Evolutionary conservation across 192 early-diverging fungal genomes (phyloP).

Genomic region (Entophlyctis helioformis): DNA sequence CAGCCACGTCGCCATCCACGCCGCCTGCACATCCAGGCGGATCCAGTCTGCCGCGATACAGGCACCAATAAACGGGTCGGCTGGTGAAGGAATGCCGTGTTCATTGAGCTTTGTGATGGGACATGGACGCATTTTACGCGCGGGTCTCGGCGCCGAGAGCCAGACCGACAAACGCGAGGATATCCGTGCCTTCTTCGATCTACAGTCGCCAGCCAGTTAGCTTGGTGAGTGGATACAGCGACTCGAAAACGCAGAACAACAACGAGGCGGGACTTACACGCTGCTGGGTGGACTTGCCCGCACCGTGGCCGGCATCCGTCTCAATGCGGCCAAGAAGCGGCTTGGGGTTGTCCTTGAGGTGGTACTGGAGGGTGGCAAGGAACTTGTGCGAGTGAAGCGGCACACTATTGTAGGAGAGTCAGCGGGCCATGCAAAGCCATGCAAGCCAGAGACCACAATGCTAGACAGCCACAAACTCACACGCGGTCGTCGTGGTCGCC

Average conservation of each 20-base stretch:
- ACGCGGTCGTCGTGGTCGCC: slow-evolving; percentile 63
- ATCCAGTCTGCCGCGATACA: no score
- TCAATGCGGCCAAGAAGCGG: slow-evolving; percentile 51
- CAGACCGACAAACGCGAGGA: slow-evolving; percentile 46
- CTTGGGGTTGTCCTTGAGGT: slow-evolving; percentile 29
- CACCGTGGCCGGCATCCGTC: slow-evolving; percentile 56
- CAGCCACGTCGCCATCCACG: no score
- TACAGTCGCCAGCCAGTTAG: not conserved
- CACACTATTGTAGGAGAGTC: slow-evolving; percentile 5
- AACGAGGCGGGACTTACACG: slow-evolving; percentile 7
- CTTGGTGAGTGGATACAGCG: not conserved
- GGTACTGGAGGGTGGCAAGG: slow-evolving; percentile 47
- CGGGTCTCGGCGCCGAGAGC: slow-evolving; percentile 19
- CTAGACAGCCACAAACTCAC: no score
- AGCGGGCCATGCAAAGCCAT: not conserved
- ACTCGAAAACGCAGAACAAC: not conserved
- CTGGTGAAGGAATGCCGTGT: no score
- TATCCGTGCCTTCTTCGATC: slow-evolving; percentile 53
- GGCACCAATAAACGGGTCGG: no score
- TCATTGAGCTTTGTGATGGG: no score
- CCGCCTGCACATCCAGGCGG: no score
- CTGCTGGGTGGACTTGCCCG: slow-evolving; percentile 53
- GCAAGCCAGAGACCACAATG: not conserved
- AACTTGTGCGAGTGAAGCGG: slow-evolving; percentile 60
- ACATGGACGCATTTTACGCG: no score